Conservation (phyloP, 441 rosid genomes). For the Raphanus hybrid region DNA sequence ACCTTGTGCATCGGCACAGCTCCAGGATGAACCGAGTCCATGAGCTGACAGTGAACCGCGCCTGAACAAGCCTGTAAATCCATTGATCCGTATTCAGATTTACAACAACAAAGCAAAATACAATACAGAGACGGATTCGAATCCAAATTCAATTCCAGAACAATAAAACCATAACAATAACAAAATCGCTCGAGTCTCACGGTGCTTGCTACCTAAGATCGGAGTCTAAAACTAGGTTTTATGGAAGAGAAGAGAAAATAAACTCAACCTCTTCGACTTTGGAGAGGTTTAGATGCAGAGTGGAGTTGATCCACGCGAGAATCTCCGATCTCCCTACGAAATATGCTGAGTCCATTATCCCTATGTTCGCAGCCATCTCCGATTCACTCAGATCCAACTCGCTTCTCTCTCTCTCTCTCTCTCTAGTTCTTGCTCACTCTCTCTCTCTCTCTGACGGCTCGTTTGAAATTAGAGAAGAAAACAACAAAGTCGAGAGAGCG, state of each 20-base stretch:
- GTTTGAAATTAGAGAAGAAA: neutral
- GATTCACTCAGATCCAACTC: slow-evolving; percentile 7
- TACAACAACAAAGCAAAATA: neutral
- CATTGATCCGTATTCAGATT: neutral
- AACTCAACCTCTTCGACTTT: slow-evolving; percentile 89
- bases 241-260: neutral
- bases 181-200: neutral
- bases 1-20: slow-evolving; percentile 98
- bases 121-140: neutral
- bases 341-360: slow-evolving; percentile 89
- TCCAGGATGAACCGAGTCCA: slow-evolving; percentile 93
- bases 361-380: slow-evolving; percentile 74
- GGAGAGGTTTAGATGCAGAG: slow-evolving; percentile 84
- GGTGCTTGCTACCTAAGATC: neutral
- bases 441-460: neutral
- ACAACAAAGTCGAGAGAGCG: neutral
- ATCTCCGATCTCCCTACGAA: slow-evolving; percentile 97
- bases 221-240: neutral
- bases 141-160: too few species aligned
- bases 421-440: slow-evolving; percentile 1
- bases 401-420: neutral
- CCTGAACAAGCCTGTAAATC: slow-evolving; percentile 77
- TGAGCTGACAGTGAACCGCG: slow-evolving; percentile 92
- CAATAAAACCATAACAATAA: neutral
- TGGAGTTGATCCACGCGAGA: slow-evolving; percentile 89